Evolutionary conservation across 163 green algal species (phyloP).

Genomic region (Chloromonas sp.): DNA sequence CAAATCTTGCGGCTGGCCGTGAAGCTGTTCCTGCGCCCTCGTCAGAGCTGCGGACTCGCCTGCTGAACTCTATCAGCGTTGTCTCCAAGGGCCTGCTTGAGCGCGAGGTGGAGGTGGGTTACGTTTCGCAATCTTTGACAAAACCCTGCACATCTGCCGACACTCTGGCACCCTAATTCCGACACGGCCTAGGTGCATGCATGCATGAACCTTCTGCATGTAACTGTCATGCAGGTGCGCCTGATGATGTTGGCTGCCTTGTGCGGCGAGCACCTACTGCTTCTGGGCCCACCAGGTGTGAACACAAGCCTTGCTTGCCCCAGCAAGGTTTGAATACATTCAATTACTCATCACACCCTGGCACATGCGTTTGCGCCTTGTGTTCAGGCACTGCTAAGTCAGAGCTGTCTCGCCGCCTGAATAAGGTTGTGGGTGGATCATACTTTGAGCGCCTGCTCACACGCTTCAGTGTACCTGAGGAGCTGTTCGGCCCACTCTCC

Average conservation of each 20-base stretch:
- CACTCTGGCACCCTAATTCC: too few species aligned
- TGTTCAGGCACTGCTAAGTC: constrained; percentile 77
- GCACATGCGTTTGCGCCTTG: background rate
- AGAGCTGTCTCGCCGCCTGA: constrained; percentile 68
- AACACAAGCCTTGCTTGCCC: too few species aligned
- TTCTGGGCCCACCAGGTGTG: constrained; percentile 76
- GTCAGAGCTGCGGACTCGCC: background rate
- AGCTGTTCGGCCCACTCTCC: constrained; percentile 80
- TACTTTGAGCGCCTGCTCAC: constrained; percentile 89
- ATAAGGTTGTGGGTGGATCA: constrained; percentile 41
- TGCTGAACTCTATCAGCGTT: background rate
- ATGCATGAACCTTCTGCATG: too few species aligned
- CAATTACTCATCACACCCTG: too few species aligned
- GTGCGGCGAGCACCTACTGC: constrained; percentile 87
- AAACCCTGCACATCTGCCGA: too few species aligned
- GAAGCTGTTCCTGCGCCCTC: too few species aligned
- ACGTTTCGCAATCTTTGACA: too few species aligned
- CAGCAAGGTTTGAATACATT: too few species aligned
- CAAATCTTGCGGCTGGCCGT: background rate
- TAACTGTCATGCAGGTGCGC: constrained; percentile 56
- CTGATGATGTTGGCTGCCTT: constrained; percentile 88
- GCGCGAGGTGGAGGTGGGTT: constrained; percentile 76
- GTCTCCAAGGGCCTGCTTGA: constrained; percentile 72
- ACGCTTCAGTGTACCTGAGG: constrained; percentile 80
- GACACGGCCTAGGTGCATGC: too few species aligned